Base-by-base conservation (phyloP, 805 yeast species). In the Candida taoyuanica region DNA sequence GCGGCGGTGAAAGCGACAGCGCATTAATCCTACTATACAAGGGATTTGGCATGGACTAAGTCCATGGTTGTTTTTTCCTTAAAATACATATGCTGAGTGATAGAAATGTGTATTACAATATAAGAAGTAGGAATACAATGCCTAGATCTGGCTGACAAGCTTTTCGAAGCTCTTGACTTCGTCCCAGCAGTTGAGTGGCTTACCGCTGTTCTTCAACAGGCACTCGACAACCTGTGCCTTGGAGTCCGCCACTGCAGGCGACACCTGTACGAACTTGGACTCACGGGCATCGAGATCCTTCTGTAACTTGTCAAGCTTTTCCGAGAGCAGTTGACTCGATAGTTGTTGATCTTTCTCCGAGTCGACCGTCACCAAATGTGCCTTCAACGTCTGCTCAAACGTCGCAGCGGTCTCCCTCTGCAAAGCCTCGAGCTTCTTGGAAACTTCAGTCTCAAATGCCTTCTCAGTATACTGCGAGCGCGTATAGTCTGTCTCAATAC, bases 1-100 rank as follows among this genome's bases (percentile, higher is more conserved):
- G 98, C 31, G 99, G 99, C 40, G 97, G 98, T 41, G 98, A 94
- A 66, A 78, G 95, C 51, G 99, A 93, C 62, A 80, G 93, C 54
- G 99, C 98, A 3, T 74, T 93, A 60, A 81, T 93, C 39, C 71
- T 91, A 49, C 65, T 93, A 39, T 93, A 93, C 68, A 82, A 81
- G 58, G 94, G 87, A 6, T 75, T 82, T 47, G 95, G 91, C 15
- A 65, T 82, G 48, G 71, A 63, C 32, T 55, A 42, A 37, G 24
- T n/a, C n/a, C n/a, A n/a, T n/a, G n/a, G n/a, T n/a, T n/a, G n/a
- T n/a, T n/a, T n/a, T n/a, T n/a, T n/a, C n/a, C n/a, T n/a, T n/a
- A n/a, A n/a, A n/a, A n/a, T n/a, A n/a, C n/a, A n/a, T n/a, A n/a
- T n/a, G n/a, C n/a, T n/a, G n/a, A n/a, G n/a, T n/a, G n/a, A n/a